Evolutionary conservation across 1,139 yeast species (phyloP), one percentile per base, ranked within the genome.

Genomic region (Candida glucosophila): DNA sequence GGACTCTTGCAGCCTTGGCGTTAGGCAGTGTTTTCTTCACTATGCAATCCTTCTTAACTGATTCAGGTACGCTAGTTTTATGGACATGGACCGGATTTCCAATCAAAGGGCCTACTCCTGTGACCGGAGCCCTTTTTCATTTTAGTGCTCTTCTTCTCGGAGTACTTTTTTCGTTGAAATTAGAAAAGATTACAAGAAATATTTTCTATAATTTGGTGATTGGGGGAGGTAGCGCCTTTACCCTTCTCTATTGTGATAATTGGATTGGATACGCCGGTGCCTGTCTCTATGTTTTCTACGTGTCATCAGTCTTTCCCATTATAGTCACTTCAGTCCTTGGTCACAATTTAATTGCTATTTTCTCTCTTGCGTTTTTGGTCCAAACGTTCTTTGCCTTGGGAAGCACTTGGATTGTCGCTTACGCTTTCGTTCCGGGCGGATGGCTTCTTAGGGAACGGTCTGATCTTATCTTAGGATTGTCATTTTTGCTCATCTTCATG

Each of bases 71-170:
- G 5, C 65, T 88, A 28, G 78, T 83, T 11, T 63, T 78, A 26
- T 90, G 97, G 97, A 75, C 77, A 9, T 90, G 97, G 97, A 82
- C 79, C 36, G 98, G 98, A 1, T 90, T 67, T 49, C 95, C 95
- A 24, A 61, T 83, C 11, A 59, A 62, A 7, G 97, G 97, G 0
- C 97, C 97, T 8, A 64, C 83, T 17, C 86, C 95, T 8, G 76
- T 88, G 34, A 93, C 95, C 18, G 93, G 92, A 45, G 94, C 93
- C 24, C 67, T 78, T 9, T 44, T 80, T 14, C 74, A 85, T 18
- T 64, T 85, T 33, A 54, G 61, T 5, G 69, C 74, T 4, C 65
- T 81, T 62, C 53, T 69, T 6, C 28, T 66, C 5, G 96, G 94
- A 22, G 52, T 72, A 8, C 15, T 56, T 5, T 32, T 50, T 3